Percentiles rank a stretch among this genome's conserved stretches.
These are phyloP conservation scores for Pythium scleroteichum DNA, from an alignment of 352 stramenopile species.

Conservation along the genomic window DNA sequence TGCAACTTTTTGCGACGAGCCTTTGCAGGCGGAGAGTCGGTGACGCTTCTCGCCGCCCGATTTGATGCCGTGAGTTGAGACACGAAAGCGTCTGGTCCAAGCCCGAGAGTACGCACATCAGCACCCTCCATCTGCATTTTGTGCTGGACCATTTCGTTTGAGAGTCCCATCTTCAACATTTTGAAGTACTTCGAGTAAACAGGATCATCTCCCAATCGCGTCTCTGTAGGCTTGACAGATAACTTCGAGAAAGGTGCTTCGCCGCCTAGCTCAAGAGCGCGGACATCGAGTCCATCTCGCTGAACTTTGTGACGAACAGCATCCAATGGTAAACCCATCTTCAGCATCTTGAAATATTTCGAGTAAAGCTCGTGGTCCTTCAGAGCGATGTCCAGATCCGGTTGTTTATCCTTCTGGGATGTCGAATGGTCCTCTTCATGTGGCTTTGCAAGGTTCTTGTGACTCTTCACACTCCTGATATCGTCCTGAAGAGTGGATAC, in stretches of 20 bases:
- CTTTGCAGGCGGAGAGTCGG: slow-evolving; percentile 14
- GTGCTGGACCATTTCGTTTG: slow-evolving; percentile 77
- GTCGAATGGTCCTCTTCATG: neutral
- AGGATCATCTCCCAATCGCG: slow-evolving; percentile 59
- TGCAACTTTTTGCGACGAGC: slow-evolving; percentile 85
- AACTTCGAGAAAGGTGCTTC: slow-evolving; percentile 40
- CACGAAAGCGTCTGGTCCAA: slow-evolving; percentile 60
- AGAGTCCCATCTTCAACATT: slow-evolving; percentile 93
- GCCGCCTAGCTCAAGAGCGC: slow-evolving; percentile 38
- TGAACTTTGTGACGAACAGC: slow-evolving; percentile 89
- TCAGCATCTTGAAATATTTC: slow-evolving; percentile 95
- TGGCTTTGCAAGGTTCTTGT: slow-evolving; percentile 11
- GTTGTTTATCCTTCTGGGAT: neutral
- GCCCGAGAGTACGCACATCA: slow-evolving; percentile 59
- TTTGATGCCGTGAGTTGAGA: slow-evolving; percentile 33
- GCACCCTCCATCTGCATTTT: slow-evolving; percentile 68
- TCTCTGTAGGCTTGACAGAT: slow-evolving; percentile 24
- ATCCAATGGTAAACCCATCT: slow-evolving; percentile 83
- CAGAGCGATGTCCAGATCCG: slow-evolving; percentile 20
- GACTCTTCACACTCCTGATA: slow-evolving; percentile 50
- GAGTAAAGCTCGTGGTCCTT: slow-evolving; percentile 68
- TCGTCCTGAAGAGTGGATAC: slow-evolving; percentile 57
- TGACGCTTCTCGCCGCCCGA: neutral
- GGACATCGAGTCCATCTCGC: slow-evolving; percentile 38
- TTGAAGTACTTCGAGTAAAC: slow-evolving; percentile 90